Conservation (phyloP, 495 filamentous ascomycete genomes). For the Talaromyces stipitatus region DNA sequence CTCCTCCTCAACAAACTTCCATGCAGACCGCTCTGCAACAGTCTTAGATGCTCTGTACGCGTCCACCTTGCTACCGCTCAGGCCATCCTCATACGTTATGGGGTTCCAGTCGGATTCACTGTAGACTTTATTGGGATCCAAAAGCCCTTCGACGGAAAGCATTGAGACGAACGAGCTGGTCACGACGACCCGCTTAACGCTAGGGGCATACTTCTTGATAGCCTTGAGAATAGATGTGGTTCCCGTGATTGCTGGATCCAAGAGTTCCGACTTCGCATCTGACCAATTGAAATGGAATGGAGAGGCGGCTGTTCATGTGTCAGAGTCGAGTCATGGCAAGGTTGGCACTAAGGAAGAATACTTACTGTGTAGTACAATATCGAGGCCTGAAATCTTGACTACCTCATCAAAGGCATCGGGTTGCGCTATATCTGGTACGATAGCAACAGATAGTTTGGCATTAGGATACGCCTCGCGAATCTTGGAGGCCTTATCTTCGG, state of each 20-base stretch:
- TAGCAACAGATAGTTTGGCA: conserved; percentile 26
- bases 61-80: background rate
- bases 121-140: background rate
- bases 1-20: background rate
- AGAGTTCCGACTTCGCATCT: conserved; percentile 15
- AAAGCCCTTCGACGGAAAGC: background rate
- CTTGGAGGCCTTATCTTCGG: background rate
- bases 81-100: conserved; percentile 75
- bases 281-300: background rate
- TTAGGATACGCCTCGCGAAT: background rate
- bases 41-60: conserved; percentile 27
- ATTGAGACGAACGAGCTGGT: conserved; percentile 4
- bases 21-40: background rate
- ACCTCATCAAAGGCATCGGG: conserved; percentile 38
- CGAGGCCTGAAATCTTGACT: conserved; percentile 26
- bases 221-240: background rate
- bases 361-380: too few species aligned
- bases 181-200: background rate
- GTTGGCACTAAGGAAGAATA: too few species aligned
- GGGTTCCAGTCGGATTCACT: conserved; percentile 17
- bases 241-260: background rate
- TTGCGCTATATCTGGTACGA: conserved; percentile 36
- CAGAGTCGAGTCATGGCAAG: background rate
- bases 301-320: background rate
- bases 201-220: background rate